A percentile compares a stretch with the other conserved stretches of the same genome.
These are phyloP conservation scores for Puccinia hordei DNA, from an alignment of 1,284 basidiomycete genomes.

Conservation along the genomic window DNA sequence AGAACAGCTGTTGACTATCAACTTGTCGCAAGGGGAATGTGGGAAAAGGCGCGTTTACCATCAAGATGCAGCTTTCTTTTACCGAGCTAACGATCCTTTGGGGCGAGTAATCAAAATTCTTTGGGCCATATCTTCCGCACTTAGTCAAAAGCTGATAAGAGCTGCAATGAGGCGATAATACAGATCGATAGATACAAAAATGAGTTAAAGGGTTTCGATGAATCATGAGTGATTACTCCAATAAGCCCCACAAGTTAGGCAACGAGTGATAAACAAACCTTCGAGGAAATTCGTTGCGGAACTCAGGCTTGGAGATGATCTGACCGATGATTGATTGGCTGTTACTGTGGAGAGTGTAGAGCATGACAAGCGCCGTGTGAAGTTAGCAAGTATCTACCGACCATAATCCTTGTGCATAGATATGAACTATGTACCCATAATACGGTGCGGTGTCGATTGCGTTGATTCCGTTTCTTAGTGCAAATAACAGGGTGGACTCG, in stretches of 20 bases:
- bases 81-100: constrained; percentile 71
- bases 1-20: constrained; percentile 44
- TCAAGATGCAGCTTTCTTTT: constrained; percentile 69
- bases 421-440: constrained; percentile 64
- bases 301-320: constrained; percentile 27
- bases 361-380: constrained; percentile 67
- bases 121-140: constrained; percentile 78
- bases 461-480: constrained; percentile 73
- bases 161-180: constrained; percentile 10
- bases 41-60: constrained; percentile 67
- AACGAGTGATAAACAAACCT: constrained; percentile 12
- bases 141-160: constrained; percentile 68
- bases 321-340: constrained; percentile 29
- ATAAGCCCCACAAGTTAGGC: too few species aligned
- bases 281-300: constrained; percentile 55
- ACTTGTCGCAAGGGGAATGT: constrained; percentile 75
- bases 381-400: constrained; percentile 82
- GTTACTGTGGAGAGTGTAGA: constrained; percentile 51
- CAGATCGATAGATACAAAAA: not conserved
- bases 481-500: constrained; percentile 71
- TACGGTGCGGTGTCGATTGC: constrained; percentile 82
- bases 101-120: constrained; percentile 78
- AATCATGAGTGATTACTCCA: constrained; percentile 61
- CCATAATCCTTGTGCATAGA: not conserved
- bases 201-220: constrained; percentile 63